Conservation (phyloP, 2,329 filamentous ascomycete genomes). For the Penicillium brasilianum region DNA sequence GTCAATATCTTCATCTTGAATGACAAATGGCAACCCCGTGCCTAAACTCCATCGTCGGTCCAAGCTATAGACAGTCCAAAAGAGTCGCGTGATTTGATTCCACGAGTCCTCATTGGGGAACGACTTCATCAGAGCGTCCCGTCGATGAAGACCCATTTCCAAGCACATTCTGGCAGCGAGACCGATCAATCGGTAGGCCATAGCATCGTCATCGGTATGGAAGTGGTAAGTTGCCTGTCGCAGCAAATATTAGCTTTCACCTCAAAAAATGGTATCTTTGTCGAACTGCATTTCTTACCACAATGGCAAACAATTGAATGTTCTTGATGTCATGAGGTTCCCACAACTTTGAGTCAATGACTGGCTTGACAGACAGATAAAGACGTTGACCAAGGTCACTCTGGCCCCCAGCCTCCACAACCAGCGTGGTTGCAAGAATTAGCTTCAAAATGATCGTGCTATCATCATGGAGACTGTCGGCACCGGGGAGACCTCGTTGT, state of each 20-base stretch:
- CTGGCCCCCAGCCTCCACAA: slow-evolving; percentile 78
- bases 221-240: slow-evolving; percentile 76
- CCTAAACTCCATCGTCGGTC: slow-evolving; percentile 88
- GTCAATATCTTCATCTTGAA: slow-evolving; percentile 87
- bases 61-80: slow-evolving; percentile 85
- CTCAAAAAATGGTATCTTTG: background rate
- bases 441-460: slow-evolving; percentile 78
- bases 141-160: slow-evolving; percentile 81
- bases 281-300: slow-evolving; percentile 32
- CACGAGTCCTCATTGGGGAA: slow-evolving; percentile 73
- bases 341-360: slow-evolving; percentile 68
- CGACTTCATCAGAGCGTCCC: slow-evolving; percentile 70
- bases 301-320: slow-evolving; percentile 63
- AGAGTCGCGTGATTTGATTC: slow-evolving; percentile 70
- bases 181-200: slow-evolving; percentile 87
- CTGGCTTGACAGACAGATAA: slow-evolving; percentile 75
- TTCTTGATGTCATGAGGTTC: slow-evolving; percentile 62
- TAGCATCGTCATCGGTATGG: slow-evolving; percentile 80
- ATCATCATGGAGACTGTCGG: slow-evolving; percentile 66
- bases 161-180: slow-evolving; percentile 79
- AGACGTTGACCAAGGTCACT: slow-evolving; percentile 74
- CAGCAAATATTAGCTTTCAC: slow-evolving; percentile 6
- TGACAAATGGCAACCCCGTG: slow-evolving; percentile 83
- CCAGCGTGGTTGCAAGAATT: slow-evolving; percentile 76
- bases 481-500: slow-evolving; percentile 58